Evolutionary conservation across 2,329 filamentous ascomycete species (phyloP).

Genomic region (Penicillium sp.): DNA sequence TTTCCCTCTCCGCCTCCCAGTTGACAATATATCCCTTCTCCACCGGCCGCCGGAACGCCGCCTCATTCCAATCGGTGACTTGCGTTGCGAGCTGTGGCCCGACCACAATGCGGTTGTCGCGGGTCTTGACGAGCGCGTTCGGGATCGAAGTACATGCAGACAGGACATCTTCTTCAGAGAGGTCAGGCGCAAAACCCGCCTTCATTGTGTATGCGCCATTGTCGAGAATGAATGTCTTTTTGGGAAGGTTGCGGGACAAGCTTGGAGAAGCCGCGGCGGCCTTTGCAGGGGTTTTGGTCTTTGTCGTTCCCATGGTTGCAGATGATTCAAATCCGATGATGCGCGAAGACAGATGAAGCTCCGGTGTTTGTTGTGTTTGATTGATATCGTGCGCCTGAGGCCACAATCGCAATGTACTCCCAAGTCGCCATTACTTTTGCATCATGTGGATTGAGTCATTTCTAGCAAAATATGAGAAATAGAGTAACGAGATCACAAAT

Average conservation of each 20-base stretch:
- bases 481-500: neutral
- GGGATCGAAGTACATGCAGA: slow-evolving; percentile 64
- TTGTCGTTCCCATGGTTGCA: slow-evolving; percentile 32
- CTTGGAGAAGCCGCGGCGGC: slow-evolving; percentile 46
- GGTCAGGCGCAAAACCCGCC: slow-evolving; percentile 65
- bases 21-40: slow-evolving; percentile 94
- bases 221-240: slow-evolving; percentile 78
- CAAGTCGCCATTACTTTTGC: neutral
- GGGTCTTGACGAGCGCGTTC: slow-evolving; percentile 82
- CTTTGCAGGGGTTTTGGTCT: slow-evolving; percentile 43
- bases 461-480: too few species aligned
- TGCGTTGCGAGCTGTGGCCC: slow-evolving; percentile 66
- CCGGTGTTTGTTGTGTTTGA: slow-evolving; percentile 19
- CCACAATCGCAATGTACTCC: neutral
- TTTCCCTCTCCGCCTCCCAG: slow-evolving; percentile 92
- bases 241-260: slow-evolving; percentile 46
- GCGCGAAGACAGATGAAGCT: slow-evolving; percentile 5
- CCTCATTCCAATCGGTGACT: slow-evolving; percentile 84
- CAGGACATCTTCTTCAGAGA: slow-evolving; percentile 36
- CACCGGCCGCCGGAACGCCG: slow-evolving; percentile 79
- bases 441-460: neutral
- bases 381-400: slow-evolving; percentile 4
- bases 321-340: neutral
- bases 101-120: slow-evolving; percentile 72
- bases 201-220: slow-evolving; percentile 92